Evolutionary conservation across 2,329 filamentous ascomycete species (phyloP), one percentile per base, ranked within the genome.

Genomic region (Aureobasidium mangrovei): DNA sequence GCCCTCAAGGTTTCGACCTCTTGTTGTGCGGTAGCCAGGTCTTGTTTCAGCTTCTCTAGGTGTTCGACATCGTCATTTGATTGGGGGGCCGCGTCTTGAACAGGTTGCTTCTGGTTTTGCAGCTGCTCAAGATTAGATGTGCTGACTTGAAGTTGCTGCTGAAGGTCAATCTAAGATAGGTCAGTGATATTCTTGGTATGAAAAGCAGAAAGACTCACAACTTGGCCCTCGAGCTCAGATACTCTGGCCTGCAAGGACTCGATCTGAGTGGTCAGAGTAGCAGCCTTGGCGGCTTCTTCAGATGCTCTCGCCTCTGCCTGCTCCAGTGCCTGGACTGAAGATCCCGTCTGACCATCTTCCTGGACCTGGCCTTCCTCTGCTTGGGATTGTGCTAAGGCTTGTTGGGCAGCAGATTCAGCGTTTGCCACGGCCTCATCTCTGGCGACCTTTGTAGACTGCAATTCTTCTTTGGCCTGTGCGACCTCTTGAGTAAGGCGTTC

Each of bases 221-320:
- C 78, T 67, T 84, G 85, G 10, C 75, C 72, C 63, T 89, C 84
- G 44, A 80, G 78, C 60, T 85, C 83, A 3, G 77, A 74, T 7
- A 85, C 80, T 64, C 77, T 81, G 29, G 80, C 74, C 65, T 86
- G 80, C 1, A 83, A 77, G 24, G 71, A 71, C 28, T 80, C 73
- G 18, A 70, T 62, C 54, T 75, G 63, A 4, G 62, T 60, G 54
- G 67, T 62, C 29, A 75, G 60, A 45, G 59, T 59, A 10, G 68
- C 64, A 12, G 69, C 63, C 45, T 67, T 63, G 31, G 65, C 65
- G 12, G 68, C 62, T 51, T 74, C 70, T 40, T 70, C 66, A 12
- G 64, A 66, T 9, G 68, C 70, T 51, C 64, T 65, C 12, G 64
- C 64, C 58, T 76, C 72, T 24, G 74, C 72, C 49, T 67, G 65